Percentiles rank a stretch among this genome's conserved stretches.
Evolutionary conservation across 2,329 filamentous ascomycete genomes (phyloP).

Genomic region (Fusarium papillatum): DNA sequence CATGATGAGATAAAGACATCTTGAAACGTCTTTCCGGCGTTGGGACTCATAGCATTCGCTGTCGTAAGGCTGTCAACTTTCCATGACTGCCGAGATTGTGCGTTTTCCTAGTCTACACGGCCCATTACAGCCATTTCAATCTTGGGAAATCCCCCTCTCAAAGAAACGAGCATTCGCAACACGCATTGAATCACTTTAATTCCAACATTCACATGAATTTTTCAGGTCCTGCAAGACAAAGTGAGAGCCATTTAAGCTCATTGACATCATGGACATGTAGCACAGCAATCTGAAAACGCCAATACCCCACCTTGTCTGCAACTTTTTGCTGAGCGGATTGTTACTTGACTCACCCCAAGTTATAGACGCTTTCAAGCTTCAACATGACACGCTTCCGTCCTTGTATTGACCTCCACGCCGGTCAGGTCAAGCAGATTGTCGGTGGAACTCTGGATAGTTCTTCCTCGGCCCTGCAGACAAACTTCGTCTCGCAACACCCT

Average conservation of each 20-base stretch:
- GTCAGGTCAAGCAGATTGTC: conserved; percentile 98
- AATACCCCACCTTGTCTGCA: conserved; percentile 29
- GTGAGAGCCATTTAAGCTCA: conserved; percentile 1
- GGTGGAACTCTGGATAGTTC: conserved; percentile 87
- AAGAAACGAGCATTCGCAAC: neutral
- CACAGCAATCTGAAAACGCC: neutral
- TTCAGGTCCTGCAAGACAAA: neutral
- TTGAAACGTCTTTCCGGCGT: neutral
- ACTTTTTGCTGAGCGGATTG: conserved; percentile 26
- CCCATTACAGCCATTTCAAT: neutral
- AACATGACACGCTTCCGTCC: conserved; percentile 93
- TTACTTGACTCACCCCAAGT: conserved; percentile 12
- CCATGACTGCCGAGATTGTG: neutral
- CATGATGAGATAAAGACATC: neutral
- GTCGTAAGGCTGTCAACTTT: neutral
- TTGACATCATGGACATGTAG: neutral
- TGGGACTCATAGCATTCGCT: neutral
- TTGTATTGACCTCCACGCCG: conserved; percentile 98
- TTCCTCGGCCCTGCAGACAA: conserved; percentile 82
- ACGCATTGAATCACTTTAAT: neutral
- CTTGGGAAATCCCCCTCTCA: neutral
- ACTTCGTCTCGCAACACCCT: conserved; percentile 89
- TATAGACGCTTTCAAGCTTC: conserved; percentile 12
- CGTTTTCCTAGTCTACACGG: neutral
- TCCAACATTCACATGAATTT: neutral